These are phyloP conservation scores for Aspergillus fructus DNA, from an alignment of 2,329 filamentous ascomycete species.

Conservation along the genomic window DNA sequence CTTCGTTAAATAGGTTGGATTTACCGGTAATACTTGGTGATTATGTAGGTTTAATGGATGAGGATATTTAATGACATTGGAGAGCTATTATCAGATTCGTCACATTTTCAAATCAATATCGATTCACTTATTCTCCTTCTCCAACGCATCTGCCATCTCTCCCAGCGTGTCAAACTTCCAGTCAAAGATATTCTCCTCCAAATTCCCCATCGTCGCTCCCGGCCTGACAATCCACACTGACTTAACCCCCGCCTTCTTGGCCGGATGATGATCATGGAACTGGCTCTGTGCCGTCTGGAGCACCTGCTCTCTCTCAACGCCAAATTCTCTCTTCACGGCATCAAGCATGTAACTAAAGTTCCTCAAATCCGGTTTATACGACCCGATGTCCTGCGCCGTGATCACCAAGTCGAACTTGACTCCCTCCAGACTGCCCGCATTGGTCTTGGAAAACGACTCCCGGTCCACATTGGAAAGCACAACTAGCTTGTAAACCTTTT, in stretches of 20 bases:
- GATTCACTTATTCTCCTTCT: background rate
- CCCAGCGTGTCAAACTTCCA: constrained; percentile 61
- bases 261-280: constrained; percentile 66
- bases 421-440: constrained; percentile 50
- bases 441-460: constrained; percentile 50
- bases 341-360: constrained; percentile 68
- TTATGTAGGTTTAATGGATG: no score
- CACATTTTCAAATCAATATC: no score
- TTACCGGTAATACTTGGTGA: no score
- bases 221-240: constrained; percentile 63
- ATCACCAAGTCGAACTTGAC: constrained; percentile 63
- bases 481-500: constrained; percentile 54
- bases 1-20: no score
- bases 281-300: constrained; percentile 69
- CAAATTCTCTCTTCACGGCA: constrained; percentile 55
- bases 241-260: constrained; percentile 58
- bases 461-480: constrained; percentile 59
- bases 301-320: constrained; percentile 56
- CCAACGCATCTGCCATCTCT: constrained; percentile 57
- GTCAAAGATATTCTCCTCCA: constrained; percentile 44
- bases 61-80: no score
- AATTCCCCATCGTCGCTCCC: constrained; percentile 42
- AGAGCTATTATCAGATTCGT: no score
- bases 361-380: constrained; percentile 64
- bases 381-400: constrained; percentile 69